Evolutionary conservation across 169 alveolate species (phyloP), one percentile per base, ranked within the genome.

Genomic region (Plasmodium falciparum): DNA sequence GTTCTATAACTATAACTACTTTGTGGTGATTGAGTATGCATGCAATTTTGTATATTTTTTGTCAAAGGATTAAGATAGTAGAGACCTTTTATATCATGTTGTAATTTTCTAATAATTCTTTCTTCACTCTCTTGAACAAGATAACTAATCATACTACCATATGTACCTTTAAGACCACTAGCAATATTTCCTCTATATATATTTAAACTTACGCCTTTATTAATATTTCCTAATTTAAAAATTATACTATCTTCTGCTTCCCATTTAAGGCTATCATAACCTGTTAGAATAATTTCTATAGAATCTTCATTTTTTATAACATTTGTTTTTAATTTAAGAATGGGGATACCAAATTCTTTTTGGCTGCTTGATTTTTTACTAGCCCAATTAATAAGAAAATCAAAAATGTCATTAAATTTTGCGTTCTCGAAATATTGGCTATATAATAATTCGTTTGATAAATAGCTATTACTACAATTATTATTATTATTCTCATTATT

Each of bases 61-160:
- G 88, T 71, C n/a, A 22, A 13, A 0, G 92, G 92, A 22, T 85
- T 85, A 47, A 85, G 50, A 72, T 85, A 85, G 47, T 71, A 85
- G 1, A 85, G 76, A 22, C 92, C 92, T 24, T 85, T 85, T 52
- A 93, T 15, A 56, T 93, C 95, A 22, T 93, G 95, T 65, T 90
- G 95, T 65, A 93, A 74, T 33, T 91, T 93, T 69, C 73, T 59
- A 39, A 93, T 24, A 26, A 93, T 49, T 29, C 93, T 69, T 17
- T 93, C 52, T 88, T 93, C 95, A 39, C 95, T 73, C 17, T 93
- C 95, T 11, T 74, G 72, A 39, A 93, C 92, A n/a, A 75, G 76
- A 33, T 63, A 58, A n/a, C 75, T 26, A 4, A 90, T 29, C 72
- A 62, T 63, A 43, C 89, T 78, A 26, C 95, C 95, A 58, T 61